These are phyloP conservation scores for Xylaria sp. DNA, from an alignment of 2,329 filamentous ascomycete species.

Conservation along the genomic window DNA sequence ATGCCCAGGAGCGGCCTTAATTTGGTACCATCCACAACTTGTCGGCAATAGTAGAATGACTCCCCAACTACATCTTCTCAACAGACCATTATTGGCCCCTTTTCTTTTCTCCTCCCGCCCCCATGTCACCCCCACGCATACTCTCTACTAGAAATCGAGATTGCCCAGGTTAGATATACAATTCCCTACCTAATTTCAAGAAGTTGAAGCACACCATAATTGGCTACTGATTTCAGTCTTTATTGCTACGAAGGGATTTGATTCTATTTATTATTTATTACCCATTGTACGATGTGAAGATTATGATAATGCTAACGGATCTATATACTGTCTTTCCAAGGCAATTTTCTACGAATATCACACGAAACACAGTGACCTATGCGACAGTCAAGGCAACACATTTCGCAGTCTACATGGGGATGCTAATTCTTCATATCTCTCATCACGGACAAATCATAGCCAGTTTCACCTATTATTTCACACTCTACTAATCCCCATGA, in stretches of 20 bases:
- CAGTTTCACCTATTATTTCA: background rate
- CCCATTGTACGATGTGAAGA: background rate
- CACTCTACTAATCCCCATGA: background rate
- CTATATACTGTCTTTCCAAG: background rate
- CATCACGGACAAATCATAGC: background rate
- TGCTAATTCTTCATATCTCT: background rate
- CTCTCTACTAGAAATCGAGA: background rate
- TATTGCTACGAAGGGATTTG: no score
- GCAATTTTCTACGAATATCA: background rate
- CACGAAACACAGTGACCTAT: background rate
- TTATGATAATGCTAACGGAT: background rate
- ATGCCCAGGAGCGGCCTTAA: background rate
- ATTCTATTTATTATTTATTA: background rate
- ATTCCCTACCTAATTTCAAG: background rate
- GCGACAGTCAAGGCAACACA: background rate
- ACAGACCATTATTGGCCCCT: no score
- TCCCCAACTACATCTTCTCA: background rate
- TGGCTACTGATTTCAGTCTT: background rate
- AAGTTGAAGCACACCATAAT: background rate
- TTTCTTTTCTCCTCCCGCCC: background rate
- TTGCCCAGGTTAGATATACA: background rate
- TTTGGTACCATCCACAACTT: background rate
- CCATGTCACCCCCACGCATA: background rate
- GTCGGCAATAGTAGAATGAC: constrained; percentile 3
- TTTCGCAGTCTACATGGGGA: background rate